Percentiles rank a stretch among this genome's conserved stretches.
Conservation (phyloP, 108 stramenopile species). For the Parmales sp. region DNA sequence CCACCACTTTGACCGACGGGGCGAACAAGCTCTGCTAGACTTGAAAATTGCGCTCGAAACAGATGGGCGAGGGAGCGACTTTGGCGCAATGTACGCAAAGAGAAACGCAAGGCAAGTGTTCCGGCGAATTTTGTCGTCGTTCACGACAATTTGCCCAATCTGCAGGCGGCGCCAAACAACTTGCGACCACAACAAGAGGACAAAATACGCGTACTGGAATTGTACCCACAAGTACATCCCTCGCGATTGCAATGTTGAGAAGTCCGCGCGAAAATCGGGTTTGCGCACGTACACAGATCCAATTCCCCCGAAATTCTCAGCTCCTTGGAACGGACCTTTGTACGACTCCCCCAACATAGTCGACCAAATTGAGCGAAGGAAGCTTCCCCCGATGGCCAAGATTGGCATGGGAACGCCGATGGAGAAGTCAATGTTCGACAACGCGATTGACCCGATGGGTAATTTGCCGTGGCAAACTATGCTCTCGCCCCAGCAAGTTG, state of each 20-base stretch:
- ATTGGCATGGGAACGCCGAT: background rate
- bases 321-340: slow-evolving; percentile 6
- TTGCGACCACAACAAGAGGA: slow-evolving; percentile 2
- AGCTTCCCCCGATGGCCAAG: background rate
- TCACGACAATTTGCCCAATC: background rate
- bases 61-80: background rate
- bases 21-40: background rate
- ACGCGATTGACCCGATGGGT: background rate
- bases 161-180: background rate
- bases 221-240: slow-evolving; percentile 4
- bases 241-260: background rate
- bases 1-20: too few species aligned
- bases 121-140: background rate
- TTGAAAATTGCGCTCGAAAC: background rate
- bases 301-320: background rate
- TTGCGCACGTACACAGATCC: background rate
- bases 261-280: background rate
- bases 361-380: background rate
- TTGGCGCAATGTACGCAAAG: background rate
- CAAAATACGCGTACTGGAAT: slow-evolving; percentile 7
- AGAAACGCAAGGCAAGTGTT: background rate
- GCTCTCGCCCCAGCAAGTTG: background rate
- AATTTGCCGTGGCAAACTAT: slow-evolving; percentile 5
- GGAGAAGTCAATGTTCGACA: background rate
- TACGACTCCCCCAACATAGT: slow-evolving; percentile 7